These are phyloP conservation scores for Penicillium ucsense DNA, from an alignment of 495 filamentous ascomycete genomes.

Conservation along the genomic window DNA sequence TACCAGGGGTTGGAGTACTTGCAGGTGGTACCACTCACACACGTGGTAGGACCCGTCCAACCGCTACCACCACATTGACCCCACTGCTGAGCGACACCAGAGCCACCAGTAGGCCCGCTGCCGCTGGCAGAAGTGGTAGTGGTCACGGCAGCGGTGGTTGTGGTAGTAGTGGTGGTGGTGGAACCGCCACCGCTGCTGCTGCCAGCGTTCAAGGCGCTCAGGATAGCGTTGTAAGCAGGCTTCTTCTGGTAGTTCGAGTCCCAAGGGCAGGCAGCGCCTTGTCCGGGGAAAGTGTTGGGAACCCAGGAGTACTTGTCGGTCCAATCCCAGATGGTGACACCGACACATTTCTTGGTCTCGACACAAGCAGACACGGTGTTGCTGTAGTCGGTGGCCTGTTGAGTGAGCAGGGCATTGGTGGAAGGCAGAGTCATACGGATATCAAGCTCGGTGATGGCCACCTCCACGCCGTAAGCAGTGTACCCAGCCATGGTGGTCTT, in stretches of 20 bases:
- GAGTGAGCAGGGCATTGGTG: conserved; percentile 32
- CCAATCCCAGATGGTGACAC: conserved; percentile 60
- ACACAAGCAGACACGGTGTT: conserved; percentile 50
- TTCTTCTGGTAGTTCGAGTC: conserved; percentile 46
- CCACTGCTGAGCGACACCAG: conserved; percentile 26
- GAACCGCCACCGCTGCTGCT: conserved; percentile 6
- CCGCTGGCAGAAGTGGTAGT: conserved; percentile 19
- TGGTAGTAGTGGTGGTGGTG: conserved; percentile 20
- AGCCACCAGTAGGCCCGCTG: conserved; percentile 16
- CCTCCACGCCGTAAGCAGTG: conserved; percentile 44
- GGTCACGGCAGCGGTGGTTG: conserved; percentile 8
- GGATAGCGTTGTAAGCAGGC: conserved; percentile 42
- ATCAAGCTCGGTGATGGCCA: conserved; percentile 55
- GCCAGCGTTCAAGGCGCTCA: conserved; percentile 12
- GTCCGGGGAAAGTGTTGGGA: conserved; percentile 41
- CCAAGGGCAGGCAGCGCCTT: conserved; percentile 44
- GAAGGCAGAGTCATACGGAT: conserved; percentile 44
- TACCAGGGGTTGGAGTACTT: conserved; percentile 39
- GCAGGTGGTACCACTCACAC: conserved; percentile 37
- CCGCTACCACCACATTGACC: conserved; percentile 45
- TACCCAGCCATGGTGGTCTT: conserved; percentile 40
- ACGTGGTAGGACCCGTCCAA: conserved; percentile 38
- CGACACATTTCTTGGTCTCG: conserved; percentile 48
- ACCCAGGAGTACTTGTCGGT: conserved; percentile 55
- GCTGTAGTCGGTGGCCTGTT: conserved; percentile 51